Conservation (phyloP, 768 basidiomycete genomes). For the Suillus subalutaceus region DNA sequence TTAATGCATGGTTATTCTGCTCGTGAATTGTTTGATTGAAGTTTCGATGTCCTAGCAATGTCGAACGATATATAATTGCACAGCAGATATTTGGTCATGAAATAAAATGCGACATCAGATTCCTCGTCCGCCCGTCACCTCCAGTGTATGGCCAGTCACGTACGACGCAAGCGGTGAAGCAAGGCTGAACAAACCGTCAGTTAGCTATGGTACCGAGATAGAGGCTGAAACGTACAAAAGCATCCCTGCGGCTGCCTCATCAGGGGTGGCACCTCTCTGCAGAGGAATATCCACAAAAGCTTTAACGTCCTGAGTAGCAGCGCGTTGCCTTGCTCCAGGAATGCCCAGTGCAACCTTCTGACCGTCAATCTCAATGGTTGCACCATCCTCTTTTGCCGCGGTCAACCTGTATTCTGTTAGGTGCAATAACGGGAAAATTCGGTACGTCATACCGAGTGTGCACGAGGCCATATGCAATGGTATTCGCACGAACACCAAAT, state of each 20-base stretch:
- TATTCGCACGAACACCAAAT: slow-evolving; percentile 82
- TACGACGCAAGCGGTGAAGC: slow-evolving; percentile 79
- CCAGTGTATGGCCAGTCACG: slow-evolving; percentile 81
- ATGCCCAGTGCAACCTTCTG: slow-evolving; percentile 85
- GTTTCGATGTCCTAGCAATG: not conserved
- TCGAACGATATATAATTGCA: not conserved
- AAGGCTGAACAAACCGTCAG: slow-evolving; percentile 47
- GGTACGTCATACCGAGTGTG: slow-evolving; percentile 60
- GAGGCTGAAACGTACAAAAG: slow-evolving; percentile 63
- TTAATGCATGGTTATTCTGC: not conserved
- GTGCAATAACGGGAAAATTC: not conserved
- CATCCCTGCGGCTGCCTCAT: slow-evolving; percentile 76
- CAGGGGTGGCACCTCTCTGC: slow-evolving; percentile 63
- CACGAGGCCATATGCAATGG: slow-evolving; percentile 76
- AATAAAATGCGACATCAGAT: slow-evolving; percentile 45
- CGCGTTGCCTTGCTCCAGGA: slow-evolving; percentile 53
- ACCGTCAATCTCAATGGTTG: slow-evolving; percentile 75
- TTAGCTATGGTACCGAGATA: not conserved
- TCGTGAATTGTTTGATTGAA: not conserved
- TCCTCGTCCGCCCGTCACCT: slow-evolving; percentile 81
- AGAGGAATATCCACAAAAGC: slow-evolving; percentile 62
- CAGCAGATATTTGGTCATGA: not conserved
- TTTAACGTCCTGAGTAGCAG: slow-evolving; percentile 40
- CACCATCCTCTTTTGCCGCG: slow-evolving; percentile 77
- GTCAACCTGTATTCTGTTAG: slow-evolving; percentile 55